Percentiles rank a stretch among this genome's conserved stretches.
phyloP scores from a whole-genome alignment of 129 eudicot species.

The Scalesia atractyloides region DNA sequence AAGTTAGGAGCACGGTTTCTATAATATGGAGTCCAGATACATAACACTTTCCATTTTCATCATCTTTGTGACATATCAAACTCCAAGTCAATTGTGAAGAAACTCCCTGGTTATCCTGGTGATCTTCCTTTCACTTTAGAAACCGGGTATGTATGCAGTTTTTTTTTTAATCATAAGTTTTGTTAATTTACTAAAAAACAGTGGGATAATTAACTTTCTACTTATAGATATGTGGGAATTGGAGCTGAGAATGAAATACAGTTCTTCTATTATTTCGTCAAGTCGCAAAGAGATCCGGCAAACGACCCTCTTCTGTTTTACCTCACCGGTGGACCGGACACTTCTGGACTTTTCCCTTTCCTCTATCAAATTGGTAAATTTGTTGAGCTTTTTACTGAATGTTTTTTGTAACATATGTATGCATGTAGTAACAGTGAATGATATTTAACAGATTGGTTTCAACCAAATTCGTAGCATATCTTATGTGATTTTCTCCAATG shows the following conservation, averaged over 20 bases:
- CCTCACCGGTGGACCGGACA: constrained; percentile 51
- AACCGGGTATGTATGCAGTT: background rate
- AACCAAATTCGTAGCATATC: too few relatives aligned
- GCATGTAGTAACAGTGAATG: background rate
- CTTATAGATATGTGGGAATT: constrained; percentile 34
- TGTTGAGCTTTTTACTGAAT: too few relatives aligned
- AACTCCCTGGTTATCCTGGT: constrained; percentile 15
- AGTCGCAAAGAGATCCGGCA: constrained; percentile 33
- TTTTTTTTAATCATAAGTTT: background rate
- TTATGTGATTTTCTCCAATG: too few relatives aligned
- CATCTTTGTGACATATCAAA: background rate
- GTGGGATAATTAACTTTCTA: too few relatives aligned
- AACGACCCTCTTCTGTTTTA: constrained; percentile 45
- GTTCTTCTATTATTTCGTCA: constrained; percentile 42
- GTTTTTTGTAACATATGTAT: background rate
- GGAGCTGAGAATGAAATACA: constrained; percentile 31
- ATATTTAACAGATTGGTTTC: too few relatives aligned
- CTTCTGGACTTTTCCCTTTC: constrained; percentile 39
- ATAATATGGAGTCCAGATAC: background rate
- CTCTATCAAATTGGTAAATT: constrained; percentile 38
- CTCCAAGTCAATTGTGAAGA: constrained; percentile 6
- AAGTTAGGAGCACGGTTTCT: too few relatives aligned
- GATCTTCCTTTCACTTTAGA: constrained; percentile 21
- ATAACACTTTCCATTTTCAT: constrained; percentile 3
- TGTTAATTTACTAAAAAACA: too few relatives aligned